Evolutionary conservation across 2,329 filamentous ascomycete species (phyloP).

Genomic region (Rosellinia necatrix): DNA sequence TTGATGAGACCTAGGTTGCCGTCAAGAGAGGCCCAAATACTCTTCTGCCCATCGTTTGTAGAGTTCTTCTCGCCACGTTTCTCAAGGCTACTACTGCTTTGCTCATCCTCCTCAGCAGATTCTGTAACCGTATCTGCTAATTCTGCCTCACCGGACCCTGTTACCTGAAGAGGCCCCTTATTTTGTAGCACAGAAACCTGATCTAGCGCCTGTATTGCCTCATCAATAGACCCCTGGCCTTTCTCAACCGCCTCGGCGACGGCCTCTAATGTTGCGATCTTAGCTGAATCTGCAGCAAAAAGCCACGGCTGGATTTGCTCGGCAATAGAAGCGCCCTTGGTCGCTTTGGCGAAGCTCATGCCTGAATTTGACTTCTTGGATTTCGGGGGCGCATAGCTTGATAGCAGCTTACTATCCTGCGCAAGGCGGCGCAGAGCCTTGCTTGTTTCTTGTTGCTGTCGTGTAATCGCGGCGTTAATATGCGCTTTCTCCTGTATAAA

Average conservation of each 20-base stretch:
- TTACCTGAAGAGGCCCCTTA: conserved; percentile 31
- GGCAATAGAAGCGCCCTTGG: conserved; percentile 44
- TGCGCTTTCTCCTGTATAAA: conserved; percentile 64
- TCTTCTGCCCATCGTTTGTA: conserved; percentile 33
- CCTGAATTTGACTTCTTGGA: conserved; percentile 7
- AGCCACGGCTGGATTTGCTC: conserved; percentile 61
- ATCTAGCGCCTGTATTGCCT: conserved; percentile 54
- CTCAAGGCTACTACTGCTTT: conserved; percentile 28
- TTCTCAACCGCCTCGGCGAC: conserved; percentile 65
- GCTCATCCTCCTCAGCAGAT: conserved; percentile 28
- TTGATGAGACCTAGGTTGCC: conserved; percentile 59
- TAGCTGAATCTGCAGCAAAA: conserved; percentile 63
- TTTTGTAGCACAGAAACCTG: conserved; percentile 54
- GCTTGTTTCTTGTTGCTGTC: conserved; percentile 55
- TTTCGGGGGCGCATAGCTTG: conserved; percentile 47
- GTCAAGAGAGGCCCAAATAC: conserved; percentile 56
- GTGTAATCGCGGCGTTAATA: conserved; percentile 54
- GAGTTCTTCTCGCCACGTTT: conserved; percentile 31
- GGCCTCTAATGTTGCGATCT: conserved; percentile 60
- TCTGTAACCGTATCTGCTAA: conserved; percentile 30
- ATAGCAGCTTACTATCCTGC: conserved; percentile 66
- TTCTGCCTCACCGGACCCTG: conserved; percentile 40
- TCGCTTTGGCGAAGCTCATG: conserved; percentile 51
- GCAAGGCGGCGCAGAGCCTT: conserved; percentile 58
- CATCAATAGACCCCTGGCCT: conserved; percentile 60